Evolutionary conservation across 2,329 filamentous ascomycete species (phyloP).

Genomic region (Fusarium sororula): DNA sequence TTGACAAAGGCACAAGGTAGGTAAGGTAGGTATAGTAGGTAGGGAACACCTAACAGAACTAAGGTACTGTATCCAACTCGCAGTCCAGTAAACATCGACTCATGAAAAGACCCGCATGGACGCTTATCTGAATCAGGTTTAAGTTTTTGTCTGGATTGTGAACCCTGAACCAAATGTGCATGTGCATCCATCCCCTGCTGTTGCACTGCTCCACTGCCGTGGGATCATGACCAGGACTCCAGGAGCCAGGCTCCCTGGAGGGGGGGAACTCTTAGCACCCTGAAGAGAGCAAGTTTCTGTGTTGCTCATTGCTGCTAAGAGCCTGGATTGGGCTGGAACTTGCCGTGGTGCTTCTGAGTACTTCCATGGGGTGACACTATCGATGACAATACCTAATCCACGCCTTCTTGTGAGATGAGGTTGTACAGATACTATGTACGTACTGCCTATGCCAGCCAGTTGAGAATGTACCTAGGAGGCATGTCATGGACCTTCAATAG

Average conservation of each 20-base stretch:
- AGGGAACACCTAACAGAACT: too few species aligned
- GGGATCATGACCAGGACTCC: constrained; percentile 24
- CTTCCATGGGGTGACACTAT: constrained; percentile 20
- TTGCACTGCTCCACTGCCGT: constrained; percentile 27
- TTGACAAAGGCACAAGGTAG: not conserved
- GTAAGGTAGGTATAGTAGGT: not conserved
- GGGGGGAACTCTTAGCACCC: not conserved
- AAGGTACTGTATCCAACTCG: not conserved
- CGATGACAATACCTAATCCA: not conserved
- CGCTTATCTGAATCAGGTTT: constrained; percentile 17
- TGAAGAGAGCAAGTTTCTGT: not conserved
- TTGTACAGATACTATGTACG: not conserved
- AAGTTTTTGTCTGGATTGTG: not conserved
- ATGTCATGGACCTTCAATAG: constrained; percentile 3
- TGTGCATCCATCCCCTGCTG: not conserved
- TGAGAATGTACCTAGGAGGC: not conserved
- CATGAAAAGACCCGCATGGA: not conserved
- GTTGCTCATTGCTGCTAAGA: not conserved
- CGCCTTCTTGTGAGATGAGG: not conserved
- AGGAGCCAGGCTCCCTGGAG: constrained; percentile 14
- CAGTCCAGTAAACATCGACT: not conserved
- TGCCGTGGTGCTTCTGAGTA: not conserved
- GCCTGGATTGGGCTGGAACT: constrained; percentile 20
- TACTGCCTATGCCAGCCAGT: not conserved
- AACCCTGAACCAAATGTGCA: constrained; percentile 12